phyloP scores from a whole-genome alignment of 2,329 filamentous ascomycete species.

The Tolypocladium sp. region DNA sequence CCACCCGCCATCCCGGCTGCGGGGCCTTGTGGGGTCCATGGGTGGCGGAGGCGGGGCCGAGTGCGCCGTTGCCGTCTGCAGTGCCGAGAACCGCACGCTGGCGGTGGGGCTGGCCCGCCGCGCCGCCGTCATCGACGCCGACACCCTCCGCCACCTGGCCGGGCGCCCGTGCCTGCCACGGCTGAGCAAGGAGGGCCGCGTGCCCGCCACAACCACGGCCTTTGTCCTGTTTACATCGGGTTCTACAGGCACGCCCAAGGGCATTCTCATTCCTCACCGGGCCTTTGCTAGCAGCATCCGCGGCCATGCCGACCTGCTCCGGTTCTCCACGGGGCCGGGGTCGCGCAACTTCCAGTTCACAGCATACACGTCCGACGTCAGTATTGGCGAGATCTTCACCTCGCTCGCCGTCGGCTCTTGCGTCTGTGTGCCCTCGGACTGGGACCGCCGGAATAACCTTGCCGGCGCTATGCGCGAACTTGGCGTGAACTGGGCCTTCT shows the following conservation, averaged over 20 bases:
- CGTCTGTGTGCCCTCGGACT: conserved; percentile 5
- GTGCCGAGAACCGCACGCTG: too few species aligned
- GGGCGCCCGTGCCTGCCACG: neutral
- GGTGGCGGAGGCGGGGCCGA: neutral
- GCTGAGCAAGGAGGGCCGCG: neutral
- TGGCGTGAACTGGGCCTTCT: conserved; percentile 1
- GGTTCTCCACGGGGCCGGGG: neutral
- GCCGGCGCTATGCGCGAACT: conserved; percentile 2
- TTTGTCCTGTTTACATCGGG: conserved; percentile 39
- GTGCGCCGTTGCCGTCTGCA: neutral
- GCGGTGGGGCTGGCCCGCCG: too few species aligned
- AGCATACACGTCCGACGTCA: conserved; percentile 6
- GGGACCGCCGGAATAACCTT: conserved; percentile 1
- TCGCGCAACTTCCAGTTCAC: conserved; percentile 8
- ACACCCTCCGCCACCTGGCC: neutral
- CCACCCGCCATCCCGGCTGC: neutral
- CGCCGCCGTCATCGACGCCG: too few species aligned
- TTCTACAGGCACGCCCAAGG: conserved; percentile 45
- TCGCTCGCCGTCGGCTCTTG: neutral
- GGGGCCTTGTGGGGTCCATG: too few species aligned
- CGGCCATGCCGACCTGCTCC: neutral
- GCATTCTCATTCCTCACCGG: neutral
- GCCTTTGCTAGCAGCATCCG: conserved; percentile 2
- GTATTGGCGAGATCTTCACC: neutral
- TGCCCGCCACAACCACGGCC: neutral